Base-by-base conservation (phyloP, 192 early-diverging fungal genomes). In the Rhizophagus sp. region DNA sequence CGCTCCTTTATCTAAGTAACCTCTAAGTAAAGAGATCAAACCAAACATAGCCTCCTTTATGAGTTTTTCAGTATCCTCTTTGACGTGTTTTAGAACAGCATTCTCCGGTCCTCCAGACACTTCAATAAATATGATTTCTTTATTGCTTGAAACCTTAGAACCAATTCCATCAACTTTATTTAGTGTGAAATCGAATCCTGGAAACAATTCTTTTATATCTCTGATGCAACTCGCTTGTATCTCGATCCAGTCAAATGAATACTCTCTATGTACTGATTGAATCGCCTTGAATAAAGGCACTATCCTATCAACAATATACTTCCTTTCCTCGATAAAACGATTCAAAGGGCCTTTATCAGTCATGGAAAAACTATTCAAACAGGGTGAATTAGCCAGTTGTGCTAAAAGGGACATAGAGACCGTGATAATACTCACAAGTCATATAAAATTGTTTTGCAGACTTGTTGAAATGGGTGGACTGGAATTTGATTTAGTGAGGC, bases 131-230 rank as follows among this genome's bases (percentile, higher is more conserved):
- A 79, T 27, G 7, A 68, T 50, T 57, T 79, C 77, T 61, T 79
- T 79, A 3, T 79, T 79, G 67, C 30, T 69, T 52, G 36, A 11
- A 70, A 65, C 66, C 25, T 79, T 79, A 1, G 39, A 30, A 1
- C 41, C 44, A 70, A 79, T 69, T 19, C 77, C 77, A 70, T 79
- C 77, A n/a, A 24, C 77, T 78, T 78, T 78, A 30, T 78, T 67
- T 50, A 69, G 5, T 24, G 49, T 78, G 4, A 78, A 57, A 69
- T 78, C 76, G 25, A 78, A 69, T 61, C 69, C 76, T 69, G 76
- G 62, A 33, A 67, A 67, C 49, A 78, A 24, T 34, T 67, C 36
- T 19, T 78, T 78, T 19, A 27, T 34, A 49, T 78, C 63, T 7
- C 25, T 67, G 0, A 78, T 78, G 27, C 64, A 22, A 78, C 49